A percentile compares a stretch with the other conserved stretches of the same genome.
Evolutionary conservation across 177 flowering plant genomes (phyloP).

Genomic region (Telopea speciosissima): DNA sequence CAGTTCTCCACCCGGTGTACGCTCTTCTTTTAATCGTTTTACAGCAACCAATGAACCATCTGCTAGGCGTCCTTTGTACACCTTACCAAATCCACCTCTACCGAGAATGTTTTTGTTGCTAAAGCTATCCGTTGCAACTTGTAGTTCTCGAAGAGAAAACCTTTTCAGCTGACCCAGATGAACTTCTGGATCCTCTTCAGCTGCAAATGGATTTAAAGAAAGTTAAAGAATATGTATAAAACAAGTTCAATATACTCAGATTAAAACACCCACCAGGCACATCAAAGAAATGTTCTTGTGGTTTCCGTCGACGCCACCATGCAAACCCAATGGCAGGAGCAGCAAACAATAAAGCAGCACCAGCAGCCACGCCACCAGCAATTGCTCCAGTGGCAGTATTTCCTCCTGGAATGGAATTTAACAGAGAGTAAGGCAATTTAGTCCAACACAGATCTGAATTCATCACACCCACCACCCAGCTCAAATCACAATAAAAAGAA

Average conservation of each 20-base stretch:
- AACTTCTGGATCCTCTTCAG: constrained; percentile 83
- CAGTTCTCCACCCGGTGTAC: constrained; percentile 73
- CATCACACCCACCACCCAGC: neutral
- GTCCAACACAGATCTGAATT: neutral
- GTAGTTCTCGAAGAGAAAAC: constrained; percentile 67
- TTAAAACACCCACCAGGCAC: constrained; percentile 66
- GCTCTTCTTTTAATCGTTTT: constrained; percentile 73
- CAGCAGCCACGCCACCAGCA: constrained; percentile 95
- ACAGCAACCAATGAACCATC: constrained; percentile 74
- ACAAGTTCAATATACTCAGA: neutral
- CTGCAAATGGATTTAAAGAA: constrained; percentile 29
- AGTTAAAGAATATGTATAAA: neutral
- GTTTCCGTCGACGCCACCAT: constrained; percentile 62
- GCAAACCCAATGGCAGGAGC: constrained; percentile 87
- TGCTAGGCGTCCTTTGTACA: constrained; percentile 72
- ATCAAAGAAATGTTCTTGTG: constrained; percentile 85
- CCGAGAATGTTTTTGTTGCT: constrained; percentile 68
- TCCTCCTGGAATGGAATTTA: constrained; percentile 24
- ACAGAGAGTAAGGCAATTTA: neutral
- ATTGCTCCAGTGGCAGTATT: constrained; percentile 68
- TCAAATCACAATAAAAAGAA: neutral
- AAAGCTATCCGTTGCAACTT: constrained; percentile 68
- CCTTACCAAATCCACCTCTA: constrained; percentile 84
- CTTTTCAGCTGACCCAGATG: constrained; percentile 77
- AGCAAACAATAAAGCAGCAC: constrained; percentile 89